These are phyloP conservation scores for Epithemia pelagica DNA, from an alignment of 108 stramenopile genomes.

Conservation along the genomic window DNA sequence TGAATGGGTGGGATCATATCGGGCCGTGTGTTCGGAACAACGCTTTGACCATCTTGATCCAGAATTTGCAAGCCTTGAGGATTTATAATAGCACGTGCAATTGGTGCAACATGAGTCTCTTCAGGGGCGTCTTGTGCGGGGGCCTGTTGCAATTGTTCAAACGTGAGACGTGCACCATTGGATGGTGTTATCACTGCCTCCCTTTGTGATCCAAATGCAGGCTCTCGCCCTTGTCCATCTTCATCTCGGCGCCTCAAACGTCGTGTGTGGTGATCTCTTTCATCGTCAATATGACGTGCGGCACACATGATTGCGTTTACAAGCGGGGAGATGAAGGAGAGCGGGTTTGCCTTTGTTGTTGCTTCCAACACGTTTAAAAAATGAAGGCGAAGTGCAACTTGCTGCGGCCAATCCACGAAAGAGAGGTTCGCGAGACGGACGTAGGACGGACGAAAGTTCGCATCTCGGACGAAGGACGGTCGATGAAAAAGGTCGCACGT, in stretches of 20 bases:
- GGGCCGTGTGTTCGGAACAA: not conserved
- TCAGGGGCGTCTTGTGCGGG: not conserved
- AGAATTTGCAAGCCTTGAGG: not conserved
- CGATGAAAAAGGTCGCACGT: too few species aligned
- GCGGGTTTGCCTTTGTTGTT: too few species aligned
- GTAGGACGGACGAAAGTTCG: too few species aligned
- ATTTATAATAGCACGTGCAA: not conserved
- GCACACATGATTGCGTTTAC: not conserved
- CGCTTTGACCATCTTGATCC: not conserved
- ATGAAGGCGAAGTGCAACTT: too few species aligned
- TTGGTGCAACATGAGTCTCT: not conserved
- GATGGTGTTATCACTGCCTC: conserved; percentile 2
- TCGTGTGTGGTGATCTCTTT: not conserved
- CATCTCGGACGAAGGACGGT: too few species aligned
- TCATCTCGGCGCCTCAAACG: not conserved
- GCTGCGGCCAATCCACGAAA: too few species aligned
- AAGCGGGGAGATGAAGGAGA: too few species aligned
- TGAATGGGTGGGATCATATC: conserved; percentile 6
- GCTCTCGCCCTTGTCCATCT: not conserved
- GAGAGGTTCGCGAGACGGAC: too few species aligned
- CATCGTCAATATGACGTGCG: not conserved
- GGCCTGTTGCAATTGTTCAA: not conserved
- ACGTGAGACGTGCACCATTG: conserved; percentile 8
- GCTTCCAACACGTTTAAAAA: not conserved
- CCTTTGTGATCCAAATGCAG: not conserved